These are phyloP conservation scores for Erythrobasidium hasegawianum DNA, from an alignment of 1,284 basidiomycete genomes.

Conservation along the genomic window DNA sequence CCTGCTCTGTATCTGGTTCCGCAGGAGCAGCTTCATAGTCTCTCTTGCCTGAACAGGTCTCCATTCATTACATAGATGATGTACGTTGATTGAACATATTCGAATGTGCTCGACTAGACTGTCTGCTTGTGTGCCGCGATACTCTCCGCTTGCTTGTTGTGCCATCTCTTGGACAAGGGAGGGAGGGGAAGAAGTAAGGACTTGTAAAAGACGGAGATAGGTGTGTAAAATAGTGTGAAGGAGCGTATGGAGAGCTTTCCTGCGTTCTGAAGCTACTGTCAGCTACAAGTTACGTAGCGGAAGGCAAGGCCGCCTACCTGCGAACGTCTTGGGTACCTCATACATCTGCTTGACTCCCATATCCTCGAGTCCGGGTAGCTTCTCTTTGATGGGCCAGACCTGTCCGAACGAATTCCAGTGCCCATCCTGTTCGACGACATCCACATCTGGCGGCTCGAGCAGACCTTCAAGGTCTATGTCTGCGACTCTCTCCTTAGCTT, in stretches of 20 bases:
- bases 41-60: constrained; percentile 47
- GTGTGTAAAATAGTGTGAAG: constrained; percentile 46
- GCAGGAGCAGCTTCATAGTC: constrained; percentile 46
- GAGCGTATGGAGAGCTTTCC: constrained; percentile 39
- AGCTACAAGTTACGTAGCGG: neutral
- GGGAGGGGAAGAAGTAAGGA: constrained; percentile 45
- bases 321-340: constrained; percentile 17
- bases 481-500: constrained; percentile 12
- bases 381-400: constrained; percentile 45
- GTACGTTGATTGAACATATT: constrained; percentile 46
- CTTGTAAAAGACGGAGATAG: constrained; percentile 45
- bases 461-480: constrained; percentile 39
- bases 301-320: constrained; percentile 6
- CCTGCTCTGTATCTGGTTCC: constrained; percentile 44
- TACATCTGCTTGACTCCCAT: constrained; percentile 45
- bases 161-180: constrained; percentile 38
- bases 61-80: constrained; percentile 48
- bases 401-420: constrained; percentile 47
- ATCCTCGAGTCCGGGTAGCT: constrained; percentile 43
- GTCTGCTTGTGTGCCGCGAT: constrained; percentile 34
- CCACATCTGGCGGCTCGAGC: constrained; percentile 46
- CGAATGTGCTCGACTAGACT: constrained; percentile 44
- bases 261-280: constrained; percentile 16
- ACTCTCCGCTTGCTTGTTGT: constrained; percentile 24
- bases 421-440: constrained; percentile 46